A percentile compares a stretch with the other conserved stretches of the same genome.
phyloP scores from a whole-genome alignment of 495 filamentous ascomycete genomes.

The Penicillium verhagenii region DNA sequence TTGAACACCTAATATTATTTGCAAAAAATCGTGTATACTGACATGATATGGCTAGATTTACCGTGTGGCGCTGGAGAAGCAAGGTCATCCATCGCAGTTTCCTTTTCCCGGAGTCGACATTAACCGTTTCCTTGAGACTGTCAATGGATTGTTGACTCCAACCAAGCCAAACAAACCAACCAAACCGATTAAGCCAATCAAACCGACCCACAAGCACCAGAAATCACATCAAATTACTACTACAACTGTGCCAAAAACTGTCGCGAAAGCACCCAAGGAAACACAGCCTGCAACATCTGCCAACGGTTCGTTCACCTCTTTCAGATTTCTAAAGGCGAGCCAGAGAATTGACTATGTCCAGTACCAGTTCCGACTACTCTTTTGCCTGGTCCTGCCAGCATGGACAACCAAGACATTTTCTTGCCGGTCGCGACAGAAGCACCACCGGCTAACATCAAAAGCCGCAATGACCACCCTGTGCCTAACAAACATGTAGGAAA shows the following conservation, averaged over 20 bases:
- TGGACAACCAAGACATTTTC: constrained; percentile 47
- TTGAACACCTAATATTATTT: not conserved
- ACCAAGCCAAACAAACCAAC: not conserved
- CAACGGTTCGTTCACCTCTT: not conserved
- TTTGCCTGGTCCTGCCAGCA: constrained; percentile 8
- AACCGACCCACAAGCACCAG: not conserved
- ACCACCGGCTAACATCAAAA: constrained; percentile 53
- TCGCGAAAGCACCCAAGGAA: not conserved
- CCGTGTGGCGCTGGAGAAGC: constrained; percentile 38
- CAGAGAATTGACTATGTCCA: no score
- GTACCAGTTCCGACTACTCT: no score
- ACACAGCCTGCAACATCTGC: not conserved
- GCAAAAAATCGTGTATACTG: not conserved
- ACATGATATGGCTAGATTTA: constrained; percentile 28
- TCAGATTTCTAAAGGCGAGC: no score
- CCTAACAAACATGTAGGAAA: constrained; percentile 44
- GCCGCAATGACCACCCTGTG: constrained; percentile 52
- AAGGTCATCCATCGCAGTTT: constrained; percentile 39
- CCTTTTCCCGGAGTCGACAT: constrained; percentile 31
- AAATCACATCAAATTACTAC: not conserved
- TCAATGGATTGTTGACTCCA: constrained; percentile 24
- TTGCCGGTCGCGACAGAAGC: constrained; percentile 60
- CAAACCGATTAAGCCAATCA: not conserved
- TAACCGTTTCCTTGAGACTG: constrained; percentile 18
- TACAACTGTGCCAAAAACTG: not conserved